Evolutionary conservation across 2,329 filamentous ascomycete species (phyloP), one percentile per base, ranked within the genome.

Genomic region (Decorospora gaudefroyi): DNA sequence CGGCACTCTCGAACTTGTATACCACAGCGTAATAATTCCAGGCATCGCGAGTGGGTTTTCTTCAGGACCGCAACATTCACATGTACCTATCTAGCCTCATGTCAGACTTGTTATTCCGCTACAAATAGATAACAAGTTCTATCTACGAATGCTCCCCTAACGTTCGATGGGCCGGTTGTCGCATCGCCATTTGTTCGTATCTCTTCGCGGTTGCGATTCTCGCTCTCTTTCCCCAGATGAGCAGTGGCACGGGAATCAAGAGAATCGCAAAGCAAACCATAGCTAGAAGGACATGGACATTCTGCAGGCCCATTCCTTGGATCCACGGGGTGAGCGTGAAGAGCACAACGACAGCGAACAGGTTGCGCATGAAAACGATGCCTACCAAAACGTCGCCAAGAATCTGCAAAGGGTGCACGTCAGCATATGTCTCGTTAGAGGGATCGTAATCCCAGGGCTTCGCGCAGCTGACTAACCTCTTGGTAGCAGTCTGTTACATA

Each of bases 301-400:
- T 72, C 12, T 67, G 61, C 18, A 74, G 53, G 5, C 73, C 73
- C 16, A 74, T 64, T 1, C 25, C 22, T 44, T 55, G 54, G 7
- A 70, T 67, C 72, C 76, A 78, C 1, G 72, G 70, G 0, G 69
- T 62, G 16, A 77, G 60, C 0, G 70, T 71, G 48, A 78, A 78
- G n/a, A 78, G 69, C 29, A 78, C 71, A 11, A 70, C 64, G 2
- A 72, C 75, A 12, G 67, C 65, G 29, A 78, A 66, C 2, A 65
- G 41, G 36, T 78, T 78, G 0, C 76, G 71, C 8, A 74, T 56
- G 41, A 78, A 72, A 0, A 73, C 73, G 1, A 79, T 62, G 0
- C 62, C 71, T 3, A 77, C 73, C 4, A 79, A 58, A 0, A 74
- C 70, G 43, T 78, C 75, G 4, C 71, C 75, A 27, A 78, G 67